These are phyloP conservation scores for Aspergillus diversus DNA, from an alignment of 495 filamentous ascomycete species.

Conservation along the genomic window DNA sequence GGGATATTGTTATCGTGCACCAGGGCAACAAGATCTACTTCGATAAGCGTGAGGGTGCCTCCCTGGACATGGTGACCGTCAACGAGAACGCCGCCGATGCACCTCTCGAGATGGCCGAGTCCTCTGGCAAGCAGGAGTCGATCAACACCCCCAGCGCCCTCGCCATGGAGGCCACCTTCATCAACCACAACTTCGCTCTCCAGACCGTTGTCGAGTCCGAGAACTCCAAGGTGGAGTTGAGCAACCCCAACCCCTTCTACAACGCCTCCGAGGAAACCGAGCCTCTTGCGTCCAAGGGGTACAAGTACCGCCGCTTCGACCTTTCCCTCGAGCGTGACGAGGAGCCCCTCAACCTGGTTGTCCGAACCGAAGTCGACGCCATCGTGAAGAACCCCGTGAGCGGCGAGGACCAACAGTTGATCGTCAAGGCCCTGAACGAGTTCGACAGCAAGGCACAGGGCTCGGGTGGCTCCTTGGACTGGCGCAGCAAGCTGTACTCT, in stretches of 20 bases:
- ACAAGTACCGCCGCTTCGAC: slow-evolving; percentile 98
- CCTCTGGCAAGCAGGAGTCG: slow-evolving; percentile 77
- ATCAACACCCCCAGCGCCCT: slow-evolving; percentile 91
- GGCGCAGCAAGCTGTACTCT: slow-evolving; percentile 88
- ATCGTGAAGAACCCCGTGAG: slow-evolving; percentile 89
- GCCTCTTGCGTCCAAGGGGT: slow-evolving; percentile 90
- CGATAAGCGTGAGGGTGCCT: slow-evolving; percentile 93
- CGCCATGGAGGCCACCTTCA: slow-evolving; percentile 95
- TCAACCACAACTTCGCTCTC: slow-evolving; percentile 98
- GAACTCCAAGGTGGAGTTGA: slow-evolving; percentile 74
- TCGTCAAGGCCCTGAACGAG: slow-evolving; percentile 96
- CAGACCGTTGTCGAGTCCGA: slow-evolving; percentile 87
- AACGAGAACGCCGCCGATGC: slow-evolving; percentile 99
- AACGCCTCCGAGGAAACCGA: slow-evolving; percentile 90
- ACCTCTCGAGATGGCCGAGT: slow-evolving; percentile 85
- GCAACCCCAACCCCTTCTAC: slow-evolving; percentile 96
- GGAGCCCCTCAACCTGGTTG: slow-evolving; percentile 87
- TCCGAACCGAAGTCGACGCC: slow-evolving; percentile 95
- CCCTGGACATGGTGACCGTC: slow-evolving; percentile 95
- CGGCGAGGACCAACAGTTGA: slow-evolving; percentile 85
- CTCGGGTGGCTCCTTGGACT: slow-evolving; percentile 90
- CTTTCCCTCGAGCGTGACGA: slow-evolving; percentile 88
- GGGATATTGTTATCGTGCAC: slow-evolving; percentile 91
- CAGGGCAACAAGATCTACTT: slow-evolving; percentile 96
- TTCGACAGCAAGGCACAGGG: slow-evolving; percentile 98